Conservation (phyloP, 306 rosid species). For the Citrullus amarus region DNA sequence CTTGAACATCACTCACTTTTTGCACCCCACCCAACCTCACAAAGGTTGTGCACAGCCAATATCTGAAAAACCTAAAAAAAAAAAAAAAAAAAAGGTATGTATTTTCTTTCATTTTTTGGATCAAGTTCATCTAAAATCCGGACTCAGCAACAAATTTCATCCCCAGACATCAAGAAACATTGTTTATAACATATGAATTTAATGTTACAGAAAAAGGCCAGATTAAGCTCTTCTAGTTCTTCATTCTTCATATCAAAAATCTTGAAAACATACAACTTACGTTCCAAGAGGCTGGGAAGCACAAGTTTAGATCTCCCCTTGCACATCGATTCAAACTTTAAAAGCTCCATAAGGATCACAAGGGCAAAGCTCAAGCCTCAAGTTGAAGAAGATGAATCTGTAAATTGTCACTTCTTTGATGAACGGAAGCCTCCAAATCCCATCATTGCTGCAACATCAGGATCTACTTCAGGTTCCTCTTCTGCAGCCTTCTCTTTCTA, state of each 20-base stretch:
- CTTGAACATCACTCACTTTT: background rate
- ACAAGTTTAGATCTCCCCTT: background rate
- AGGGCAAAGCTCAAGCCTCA: constrained; percentile 9
- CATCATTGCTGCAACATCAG: constrained; percentile 96
- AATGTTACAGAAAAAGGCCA: background rate
- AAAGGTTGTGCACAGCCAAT: background rate
- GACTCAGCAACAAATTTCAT: background rate
- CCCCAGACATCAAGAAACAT: background rate
- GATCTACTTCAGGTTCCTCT: constrained; percentile 72
- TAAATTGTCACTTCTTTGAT: constrained; percentile 44
- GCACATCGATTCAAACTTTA: background rate
- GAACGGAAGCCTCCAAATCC: constrained; percentile 93
- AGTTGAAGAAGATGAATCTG: background rate
- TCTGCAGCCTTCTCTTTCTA: constrained; percentile 75
- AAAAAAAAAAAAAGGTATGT: background rate
- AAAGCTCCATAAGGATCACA: background rate
- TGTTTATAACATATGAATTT: background rate
- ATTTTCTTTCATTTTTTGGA: background rate
- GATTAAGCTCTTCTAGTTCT: background rate
- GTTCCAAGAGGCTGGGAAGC: background rate
- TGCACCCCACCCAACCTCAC: background rate
- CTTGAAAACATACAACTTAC: background rate
- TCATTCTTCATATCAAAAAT: background rate
- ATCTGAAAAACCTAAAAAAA: background rate
- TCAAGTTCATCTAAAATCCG: background rate